Evolutionary conservation across 768 basidiomycete species (phyloP).

Genomic region (Saitozyma sp.): DNA sequence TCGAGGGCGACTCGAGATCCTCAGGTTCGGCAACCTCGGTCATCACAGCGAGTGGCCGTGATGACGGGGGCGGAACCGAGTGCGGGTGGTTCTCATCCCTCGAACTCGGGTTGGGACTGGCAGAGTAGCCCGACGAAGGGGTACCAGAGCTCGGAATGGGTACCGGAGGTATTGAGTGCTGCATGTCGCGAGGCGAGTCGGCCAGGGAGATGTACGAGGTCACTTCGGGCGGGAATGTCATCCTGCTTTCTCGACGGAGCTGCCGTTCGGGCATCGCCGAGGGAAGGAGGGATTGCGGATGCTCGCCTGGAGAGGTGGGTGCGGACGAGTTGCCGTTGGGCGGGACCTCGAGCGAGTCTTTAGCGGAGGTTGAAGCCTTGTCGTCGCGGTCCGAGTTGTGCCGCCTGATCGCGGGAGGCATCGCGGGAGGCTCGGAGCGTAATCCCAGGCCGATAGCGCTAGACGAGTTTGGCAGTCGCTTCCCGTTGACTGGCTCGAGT

Average conservation of each 20-base stretch:
- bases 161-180: conserved; percentile 11
- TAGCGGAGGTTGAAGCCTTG: background rate
- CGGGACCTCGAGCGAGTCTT: too few relatives aligned
- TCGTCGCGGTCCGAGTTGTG: conserved; percentile 46
- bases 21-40: too few relatives aligned
- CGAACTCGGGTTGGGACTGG: background rate
- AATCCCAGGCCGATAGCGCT: conserved; percentile 34
- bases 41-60: background rate
- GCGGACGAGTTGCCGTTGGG: conserved; percentile 6
- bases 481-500: conserved; percentile 23
- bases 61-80: conserved; percentile 1
- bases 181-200: conserved; percentile 24
- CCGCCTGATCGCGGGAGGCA: conserved; percentile 27
- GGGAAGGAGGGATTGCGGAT: conserved; percentile 24
- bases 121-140: background rate
- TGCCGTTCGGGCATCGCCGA: conserved; percentile 36
- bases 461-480: conserved; percentile 29
- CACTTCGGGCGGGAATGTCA: conserved; percentile 42
- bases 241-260: conserved; percentile 31
- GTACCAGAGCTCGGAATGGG: conserved; percentile 10
- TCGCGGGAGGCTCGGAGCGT: conserved; percentile 19
- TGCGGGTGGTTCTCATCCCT: too few relatives aligned
- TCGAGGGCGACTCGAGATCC: too few relatives aligned
- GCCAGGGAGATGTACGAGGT: conserved; percentile 33
- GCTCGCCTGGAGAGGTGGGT: conserved; percentile 17